These are phyloP conservation scores for Mycena pura DNA, from an alignment of 768 basidiomycete genomes.

Conservation along the genomic window DNA sequence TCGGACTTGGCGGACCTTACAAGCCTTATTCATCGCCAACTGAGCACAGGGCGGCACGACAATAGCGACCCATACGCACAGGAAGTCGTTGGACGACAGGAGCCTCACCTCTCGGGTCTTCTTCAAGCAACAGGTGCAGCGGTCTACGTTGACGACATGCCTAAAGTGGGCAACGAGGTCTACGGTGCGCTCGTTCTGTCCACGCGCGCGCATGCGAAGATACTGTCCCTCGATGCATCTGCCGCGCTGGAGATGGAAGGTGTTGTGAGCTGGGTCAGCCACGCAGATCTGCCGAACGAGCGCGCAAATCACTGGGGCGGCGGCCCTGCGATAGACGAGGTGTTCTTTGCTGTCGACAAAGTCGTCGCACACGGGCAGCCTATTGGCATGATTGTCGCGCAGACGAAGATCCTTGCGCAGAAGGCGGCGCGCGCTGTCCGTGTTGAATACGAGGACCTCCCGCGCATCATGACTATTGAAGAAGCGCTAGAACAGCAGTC, in stretches of 20 bases:
- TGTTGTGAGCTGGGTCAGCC: conserved; percentile 22
- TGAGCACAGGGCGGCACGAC: conserved; percentile 19
- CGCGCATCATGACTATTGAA: conserved; percentile 26
- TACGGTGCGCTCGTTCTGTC: conserved; percentile 28
- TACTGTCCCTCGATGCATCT: conserved; percentile 23
- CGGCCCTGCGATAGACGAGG: conserved; percentile 22
- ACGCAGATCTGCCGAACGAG: conserved; percentile 23
- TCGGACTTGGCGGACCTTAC: conserved; percentile 22
- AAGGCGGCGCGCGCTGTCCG: conserved; percentile 27
- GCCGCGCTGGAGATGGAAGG: conserved; percentile 26
- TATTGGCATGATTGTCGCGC: conserved; percentile 26
- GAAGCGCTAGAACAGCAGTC: conserved; percentile 23
- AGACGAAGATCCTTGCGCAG: conserved; percentile 29
- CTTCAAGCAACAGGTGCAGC: conserved; percentile 26
- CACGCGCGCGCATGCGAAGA: conserved; percentile 25
- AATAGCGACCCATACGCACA: conserved; percentile 29
- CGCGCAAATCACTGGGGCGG: conserved; percentile 30
- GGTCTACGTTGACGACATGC: conserved; percentile 30
- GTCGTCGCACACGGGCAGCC: conserved; percentile 27
- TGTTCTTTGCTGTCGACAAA: conserved; percentile 19
- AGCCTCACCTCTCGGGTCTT: conserved; percentile 27
- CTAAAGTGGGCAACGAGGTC: conserved; percentile 25
- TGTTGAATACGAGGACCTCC: conserved; percentile 28
- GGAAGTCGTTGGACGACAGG: conserved; percentile 26
- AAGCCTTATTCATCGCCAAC: conserved; percentile 22